phyloP scores from a whole-genome alignment of 2,329 filamentous ascomycete genomes.

The Fusarium verticillioides region DNA sequence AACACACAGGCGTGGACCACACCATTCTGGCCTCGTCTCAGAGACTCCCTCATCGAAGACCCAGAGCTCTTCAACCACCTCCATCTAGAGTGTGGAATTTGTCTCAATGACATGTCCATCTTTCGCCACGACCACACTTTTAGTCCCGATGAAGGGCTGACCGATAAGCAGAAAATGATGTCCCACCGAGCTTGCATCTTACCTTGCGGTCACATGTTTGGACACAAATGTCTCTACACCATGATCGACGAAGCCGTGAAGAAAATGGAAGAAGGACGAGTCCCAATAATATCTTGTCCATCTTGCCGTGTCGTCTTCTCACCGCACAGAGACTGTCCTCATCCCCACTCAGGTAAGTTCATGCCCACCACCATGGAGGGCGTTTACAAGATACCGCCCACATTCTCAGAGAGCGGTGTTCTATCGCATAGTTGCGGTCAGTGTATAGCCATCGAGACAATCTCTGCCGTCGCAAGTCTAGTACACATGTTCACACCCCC shows the following conservation, averaged over 20 bases:
- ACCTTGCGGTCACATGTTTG: constrained; percentile 38
- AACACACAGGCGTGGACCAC: no score
- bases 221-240: background rate
- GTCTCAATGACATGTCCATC: constrained; percentile 18
- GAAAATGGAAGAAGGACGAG: background rate
- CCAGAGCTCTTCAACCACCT: constrained; percentile 1
- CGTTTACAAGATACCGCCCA: background rate
- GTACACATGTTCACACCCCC: background rate
- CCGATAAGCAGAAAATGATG: background rate
- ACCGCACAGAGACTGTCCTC: background rate
- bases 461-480: constrained; percentile 1
- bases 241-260: background rate
- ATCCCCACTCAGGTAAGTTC: constrained; percentile 2
- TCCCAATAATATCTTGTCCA: background rate
- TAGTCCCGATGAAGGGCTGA: background rate
- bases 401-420: background rate
- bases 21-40: constrained; percentile 23
- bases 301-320: constrained; percentile 5
- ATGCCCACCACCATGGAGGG: constrained; percentile 5
- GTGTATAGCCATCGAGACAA: background rate
- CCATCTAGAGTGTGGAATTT: constrained; percentile 19
- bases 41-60: constrained; percentile 7
- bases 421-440: constrained; percentile 12
- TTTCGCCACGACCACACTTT: constrained; percentile 11
- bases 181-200: constrained; percentile 22